Percentiles rank a stretch among this genome's conserved stretches.
phyloP scores from a whole-genome alignment of 306 rosid species.

The Hippophae gyantsensis region DNA sequence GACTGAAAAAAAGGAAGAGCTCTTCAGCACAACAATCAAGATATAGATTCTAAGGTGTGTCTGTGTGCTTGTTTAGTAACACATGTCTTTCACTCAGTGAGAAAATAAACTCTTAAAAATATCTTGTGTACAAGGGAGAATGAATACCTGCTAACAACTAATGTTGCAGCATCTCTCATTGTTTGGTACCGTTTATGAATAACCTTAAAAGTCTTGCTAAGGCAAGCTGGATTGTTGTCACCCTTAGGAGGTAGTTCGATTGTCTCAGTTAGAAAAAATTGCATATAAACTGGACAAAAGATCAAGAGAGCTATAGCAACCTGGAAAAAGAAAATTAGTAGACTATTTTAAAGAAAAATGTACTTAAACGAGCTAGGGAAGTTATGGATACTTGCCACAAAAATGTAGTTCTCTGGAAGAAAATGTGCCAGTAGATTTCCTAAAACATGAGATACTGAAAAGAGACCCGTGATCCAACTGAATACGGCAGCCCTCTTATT shows the following conservation, averaged over 20 bases:
- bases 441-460: slow-evolving; percentile 51
- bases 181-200: slow-evolving; percentile 38
- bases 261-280: slow-evolving; percentile 62
- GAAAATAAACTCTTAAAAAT: too few relatives aligned
- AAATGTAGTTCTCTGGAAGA: slow-evolving; percentile 47
- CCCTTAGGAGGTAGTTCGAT: slow-evolving; percentile 20
- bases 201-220: slow-evolving; percentile 31
- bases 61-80: too few relatives aligned
- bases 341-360: neutral
- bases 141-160: slow-evolving; percentile 54
- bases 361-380: neutral
- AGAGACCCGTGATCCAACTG: slow-evolving; percentile 60
- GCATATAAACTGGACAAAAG: slow-evolving; percentile 52
- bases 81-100: too few relatives aligned
- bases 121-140: neutral
- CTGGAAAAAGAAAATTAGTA: slow-evolving; percentile 26
- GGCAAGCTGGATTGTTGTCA: slow-evolving; percentile 26
- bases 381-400: slow-evolving; percentile 25
- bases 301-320: slow-evolving; percentile 53
- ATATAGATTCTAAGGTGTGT: neutral
- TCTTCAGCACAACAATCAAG: neutral
- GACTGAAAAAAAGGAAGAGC: slow-evolving; percentile 40
- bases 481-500: slow-evolving; percentile 46
- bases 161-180: slow-evolving; percentile 48
- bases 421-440: slow-evolving; percentile 49